These are phyloP conservation scores for Plasmodium adleri DNA, from an alignment of 169 alveolate species.

Conservation along the genomic window DNA sequence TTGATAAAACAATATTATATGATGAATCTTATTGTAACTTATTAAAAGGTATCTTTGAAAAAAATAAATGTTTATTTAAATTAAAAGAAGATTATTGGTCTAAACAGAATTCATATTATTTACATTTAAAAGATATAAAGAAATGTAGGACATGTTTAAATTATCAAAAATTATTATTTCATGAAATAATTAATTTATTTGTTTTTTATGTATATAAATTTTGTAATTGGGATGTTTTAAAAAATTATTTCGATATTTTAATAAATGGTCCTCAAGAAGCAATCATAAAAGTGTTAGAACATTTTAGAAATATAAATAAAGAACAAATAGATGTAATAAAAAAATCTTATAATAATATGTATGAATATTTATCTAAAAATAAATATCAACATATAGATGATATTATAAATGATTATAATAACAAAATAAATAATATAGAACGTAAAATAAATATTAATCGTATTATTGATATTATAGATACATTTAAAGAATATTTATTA, in stretches of 20 bases:
- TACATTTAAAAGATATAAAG: conserved; percentile 51
- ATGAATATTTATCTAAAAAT: conserved; percentile 39
- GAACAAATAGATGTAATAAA: conserved; percentile 21
- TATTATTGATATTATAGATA: conserved; percentile 46
- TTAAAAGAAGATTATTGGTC: conserved; percentile 27
- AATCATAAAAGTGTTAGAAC: background rate
- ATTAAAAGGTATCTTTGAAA: conserved; percentile 1
- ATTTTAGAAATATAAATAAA: conserved; percentile 37
- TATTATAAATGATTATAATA: conserved; percentile 41
- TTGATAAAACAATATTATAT: conserved; percentile 32
- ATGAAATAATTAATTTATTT: conserved; percentile 55
- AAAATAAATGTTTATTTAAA: conserved; percentile 47
- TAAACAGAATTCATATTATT: conserved; percentile 20
- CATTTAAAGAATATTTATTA: conserved; percentile 51
- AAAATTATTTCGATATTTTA: conserved; percentile 55
- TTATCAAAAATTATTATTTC: conserved; percentile 36
- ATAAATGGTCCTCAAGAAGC: conserved; percentile 40
- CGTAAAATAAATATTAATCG: conserved; percentile 37
- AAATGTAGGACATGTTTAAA: conserved; percentile 24
- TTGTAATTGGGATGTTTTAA: conserved; percentile 48
- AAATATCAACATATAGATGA: conserved; percentile 34
- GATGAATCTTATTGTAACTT: conserved; percentile 5
- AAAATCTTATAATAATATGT: conserved; percentile 60
- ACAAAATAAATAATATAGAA: conserved; percentile 18
- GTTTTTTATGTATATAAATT: conserved; percentile 64